Evolutionary conservation across 768 basidiomycete genomes (phyloP).

Genomic region (Lenzites betulinus): DNA sequence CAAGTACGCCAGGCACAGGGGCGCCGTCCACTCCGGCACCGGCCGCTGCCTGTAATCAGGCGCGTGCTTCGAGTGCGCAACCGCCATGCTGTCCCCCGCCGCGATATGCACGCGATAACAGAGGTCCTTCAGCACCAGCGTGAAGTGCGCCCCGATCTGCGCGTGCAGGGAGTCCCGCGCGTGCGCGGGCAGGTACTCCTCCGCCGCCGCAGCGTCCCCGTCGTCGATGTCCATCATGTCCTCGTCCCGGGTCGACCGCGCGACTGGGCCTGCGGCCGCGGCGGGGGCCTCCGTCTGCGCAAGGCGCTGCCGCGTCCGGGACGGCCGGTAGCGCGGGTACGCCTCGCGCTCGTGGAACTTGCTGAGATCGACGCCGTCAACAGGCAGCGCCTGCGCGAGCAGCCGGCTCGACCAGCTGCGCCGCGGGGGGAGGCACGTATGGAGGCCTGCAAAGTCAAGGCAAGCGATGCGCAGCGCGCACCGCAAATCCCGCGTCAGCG

Average conservation of each 20-base stretch:
- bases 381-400: constrained; percentile 37
- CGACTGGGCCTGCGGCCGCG: background rate
- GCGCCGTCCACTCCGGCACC: constrained; percentile 52
- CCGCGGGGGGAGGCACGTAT: constrained; percentile 15
- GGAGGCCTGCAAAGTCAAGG: background rate
- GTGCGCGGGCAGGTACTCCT: constrained; percentile 49
- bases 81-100: constrained; percentile 36
- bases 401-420: constrained; percentile 47
- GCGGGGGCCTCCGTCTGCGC: constrained; percentile 22
- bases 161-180: constrained; percentile 67
- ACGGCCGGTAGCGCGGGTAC: constrained; percentile 26
- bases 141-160: constrained; percentile 71
- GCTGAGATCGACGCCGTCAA: constrained; percentile 4
- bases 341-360: constrained; percentile 19
- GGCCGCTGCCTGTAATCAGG: constrained; percentile 47
- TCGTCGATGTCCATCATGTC: constrained; percentile 66
- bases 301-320: constrained; percentile 9
- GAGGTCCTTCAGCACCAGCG: constrained; percentile 57
- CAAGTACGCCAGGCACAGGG: constrained; percentile 62
- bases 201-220: constrained; percentile 33
- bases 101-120: constrained; percentile 44
- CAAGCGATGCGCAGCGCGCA: background rate
- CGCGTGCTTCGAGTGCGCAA: constrained; percentile 54
- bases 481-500: background rate
- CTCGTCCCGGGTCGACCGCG: constrained; percentile 17